Evolutionary conservation across 176 grass and related monocot genomes (phyloP).

Genomic region (Carex cristatella): DNA sequence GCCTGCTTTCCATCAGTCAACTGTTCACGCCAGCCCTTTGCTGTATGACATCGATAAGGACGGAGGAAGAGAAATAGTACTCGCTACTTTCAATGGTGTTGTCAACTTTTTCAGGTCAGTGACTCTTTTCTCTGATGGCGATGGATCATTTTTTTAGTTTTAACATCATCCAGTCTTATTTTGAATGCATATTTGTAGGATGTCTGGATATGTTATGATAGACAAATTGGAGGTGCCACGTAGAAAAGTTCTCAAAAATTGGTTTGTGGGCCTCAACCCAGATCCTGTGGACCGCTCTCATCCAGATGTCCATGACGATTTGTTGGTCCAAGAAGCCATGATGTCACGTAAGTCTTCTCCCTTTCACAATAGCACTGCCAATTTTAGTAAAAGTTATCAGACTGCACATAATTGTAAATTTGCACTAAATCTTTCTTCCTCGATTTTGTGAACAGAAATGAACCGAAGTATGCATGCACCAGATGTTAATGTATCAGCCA

Average conservation of each 20-base stretch:
- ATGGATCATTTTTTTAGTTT: too few species aligned
- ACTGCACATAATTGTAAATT: neutral
- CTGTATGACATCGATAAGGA: slow-evolving; percentile 92
- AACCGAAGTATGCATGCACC: neutral
- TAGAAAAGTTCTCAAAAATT: slow-evolving; percentile 86
- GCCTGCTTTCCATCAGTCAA: slow-evolving; percentile 96
- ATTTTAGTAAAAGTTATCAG: neutral
- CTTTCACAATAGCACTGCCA: neutral
- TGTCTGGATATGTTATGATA: slow-evolving; percentile 93
- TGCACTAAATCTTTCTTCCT: neutral
- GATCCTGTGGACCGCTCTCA: slow-evolving; percentile 79
- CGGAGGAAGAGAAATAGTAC: slow-evolving; percentile 73
- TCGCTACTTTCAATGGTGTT: slow-evolving; percentile 91
- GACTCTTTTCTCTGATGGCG: too few species aligned
- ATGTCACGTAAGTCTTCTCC: slow-evolving; percentile 11
- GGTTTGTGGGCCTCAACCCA: slow-evolving; percentile 81
- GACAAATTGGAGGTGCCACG: slow-evolving; percentile 95
- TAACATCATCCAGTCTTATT: too few species aligned
- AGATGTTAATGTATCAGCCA: neutral
- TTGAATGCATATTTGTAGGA: slow-evolving; percentile 37
- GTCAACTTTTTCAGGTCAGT: slow-evolving; percentile 82
- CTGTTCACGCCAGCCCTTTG: slow-evolving; percentile 83
- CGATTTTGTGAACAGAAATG: slow-evolving; percentile 4
- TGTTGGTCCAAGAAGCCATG: slow-evolving; percentile 42
- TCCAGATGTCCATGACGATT: slow-evolving; percentile 89